Conservation (phyloP, 495 filamentous ascomycete genomes). For the Polyplosphaeria fusca region DNA sequence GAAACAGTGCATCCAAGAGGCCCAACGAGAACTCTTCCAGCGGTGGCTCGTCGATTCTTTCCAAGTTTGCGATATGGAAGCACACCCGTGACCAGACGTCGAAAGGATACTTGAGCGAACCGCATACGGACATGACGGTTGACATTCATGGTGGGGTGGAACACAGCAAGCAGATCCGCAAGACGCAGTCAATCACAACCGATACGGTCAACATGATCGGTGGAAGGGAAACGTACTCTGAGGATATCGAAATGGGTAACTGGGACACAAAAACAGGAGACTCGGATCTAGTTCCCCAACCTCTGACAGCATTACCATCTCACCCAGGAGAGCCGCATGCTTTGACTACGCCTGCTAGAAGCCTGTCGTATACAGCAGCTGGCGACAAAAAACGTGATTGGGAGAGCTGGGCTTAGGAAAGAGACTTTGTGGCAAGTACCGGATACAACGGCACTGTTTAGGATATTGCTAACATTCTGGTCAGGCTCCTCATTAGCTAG, state of each 20-base stretch:
- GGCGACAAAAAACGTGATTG: no score
- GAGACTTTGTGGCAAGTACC: no score
- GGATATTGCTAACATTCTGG: no score
- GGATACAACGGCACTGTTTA: no score
- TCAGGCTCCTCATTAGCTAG: no score
- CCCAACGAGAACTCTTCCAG: no score
- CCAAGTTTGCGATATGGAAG: neutral
- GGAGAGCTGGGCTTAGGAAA: no score
- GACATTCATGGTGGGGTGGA: neutral
- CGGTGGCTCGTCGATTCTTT: neutral
- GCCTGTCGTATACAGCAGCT: no score
- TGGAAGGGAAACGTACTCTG: neutral
- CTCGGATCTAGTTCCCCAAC: neutral
- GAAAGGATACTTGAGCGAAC: slow-evolving; percentile 1
- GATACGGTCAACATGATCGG: neutral
- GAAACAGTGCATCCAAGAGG: neutral
- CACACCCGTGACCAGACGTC: neutral
- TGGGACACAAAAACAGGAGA: neutral
- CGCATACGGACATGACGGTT: neutral
- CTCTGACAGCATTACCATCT: neutral
- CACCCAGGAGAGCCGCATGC: no score
- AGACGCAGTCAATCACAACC: neutral
- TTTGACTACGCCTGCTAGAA: no score
- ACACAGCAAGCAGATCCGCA: neutral
- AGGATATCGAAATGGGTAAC: neutral